These are phyloP conservation scores for Mucor racemosus DNA, from an alignment of 371 early-diverging fungal genomes.

Conservation along the genomic window DNA sequence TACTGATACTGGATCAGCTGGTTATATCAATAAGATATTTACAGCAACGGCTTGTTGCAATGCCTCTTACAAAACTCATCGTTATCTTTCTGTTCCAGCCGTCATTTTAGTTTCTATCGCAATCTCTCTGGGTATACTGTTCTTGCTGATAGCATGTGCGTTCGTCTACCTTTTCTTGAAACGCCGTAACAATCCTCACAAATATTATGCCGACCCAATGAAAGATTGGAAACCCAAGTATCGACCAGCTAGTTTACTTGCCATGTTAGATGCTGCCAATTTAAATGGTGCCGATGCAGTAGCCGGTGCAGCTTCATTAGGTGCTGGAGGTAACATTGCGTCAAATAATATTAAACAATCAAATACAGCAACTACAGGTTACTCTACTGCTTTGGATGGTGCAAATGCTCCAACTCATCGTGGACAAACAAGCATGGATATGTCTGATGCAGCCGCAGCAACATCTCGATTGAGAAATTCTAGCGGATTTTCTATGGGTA, in stretches of 20 bases:
- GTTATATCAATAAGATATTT: constrained; percentile 28
- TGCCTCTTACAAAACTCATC: constrained; percentile 5
- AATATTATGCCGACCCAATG: constrained; percentile 36
- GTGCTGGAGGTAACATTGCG: neutral
- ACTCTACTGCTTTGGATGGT: constrained; percentile 18
- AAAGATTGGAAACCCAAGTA: constrained; percentile 34
- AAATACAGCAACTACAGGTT: constrained; percentile 9
- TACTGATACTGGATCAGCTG: constrained; percentile 30
- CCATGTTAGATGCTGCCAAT: constrained; percentile 25
- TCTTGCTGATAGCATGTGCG: constrained; percentile 57
- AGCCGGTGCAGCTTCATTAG: neutral
- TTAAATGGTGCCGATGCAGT: constrained; percentile 1
- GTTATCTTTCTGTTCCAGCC: constrained; percentile 59
- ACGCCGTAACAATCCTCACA: constrained; percentile 22
- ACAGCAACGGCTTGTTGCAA: constrained; percentile 35
- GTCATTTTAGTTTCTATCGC: constrained; percentile 78
- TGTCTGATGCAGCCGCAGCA: constrained; percentile 10
- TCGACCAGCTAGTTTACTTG: constrained; percentile 15
- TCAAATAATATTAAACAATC: neutral
- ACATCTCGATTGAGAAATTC: constrained; percentile 38
- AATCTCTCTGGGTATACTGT: constrained; percentile 70
- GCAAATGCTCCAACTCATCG: neutral
- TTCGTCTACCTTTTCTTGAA: constrained; percentile 43
- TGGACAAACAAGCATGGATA: constrained; percentile 7
- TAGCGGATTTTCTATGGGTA: constrained; percentile 29